A percentile compares a stretch with the other conserved stretches of the same genome.
Conservation (phyloP, 495 filamentous ascomycete genomes). For the Xylaria flabelliformis region DNA sequence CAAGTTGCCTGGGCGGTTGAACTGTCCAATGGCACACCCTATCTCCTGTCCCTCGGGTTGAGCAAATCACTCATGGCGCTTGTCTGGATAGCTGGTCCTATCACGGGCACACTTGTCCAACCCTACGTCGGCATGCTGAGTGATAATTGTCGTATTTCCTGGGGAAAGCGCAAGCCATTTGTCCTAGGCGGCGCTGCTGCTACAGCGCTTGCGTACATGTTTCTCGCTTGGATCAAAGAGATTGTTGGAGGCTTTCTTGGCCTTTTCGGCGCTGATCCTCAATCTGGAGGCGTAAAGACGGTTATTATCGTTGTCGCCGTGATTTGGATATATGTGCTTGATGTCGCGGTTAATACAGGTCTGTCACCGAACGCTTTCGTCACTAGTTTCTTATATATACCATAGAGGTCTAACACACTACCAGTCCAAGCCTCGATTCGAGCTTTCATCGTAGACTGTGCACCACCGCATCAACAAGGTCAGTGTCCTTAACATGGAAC, state of each 20-base stretch:
- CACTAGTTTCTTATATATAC: background rate
- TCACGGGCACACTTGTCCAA: conserved; percentile 86
- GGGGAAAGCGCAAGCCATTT: conserved; percentile 88
- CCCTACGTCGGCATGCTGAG: conserved; percentile 93
- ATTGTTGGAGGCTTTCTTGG: conserved; percentile 72
- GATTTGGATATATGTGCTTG: conserved; percentile 81
- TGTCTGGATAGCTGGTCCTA: conserved; percentile 91
- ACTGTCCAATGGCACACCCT: conserved; percentile 80
- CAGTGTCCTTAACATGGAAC: conserved; percentile 21
- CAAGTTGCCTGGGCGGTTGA: conserved; percentile 97
- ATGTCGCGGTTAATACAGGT: conserved; percentile 94
- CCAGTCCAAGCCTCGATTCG: conserved; percentile 85
- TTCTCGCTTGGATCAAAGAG: conserved; percentile 82
- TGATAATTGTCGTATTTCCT: conserved; percentile 79
- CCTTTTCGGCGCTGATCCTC: conserved; percentile 71
- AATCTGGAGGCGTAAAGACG: conserved; percentile 65
- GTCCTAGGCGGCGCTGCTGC: conserved; percentile 78
- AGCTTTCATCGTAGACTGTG: conserved; percentile 89
- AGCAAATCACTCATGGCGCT: conserved; percentile 92
- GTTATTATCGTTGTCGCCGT: conserved; percentile 75
- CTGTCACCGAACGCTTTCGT: conserved; percentile 34
- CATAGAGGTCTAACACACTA: conserved; percentile 15
- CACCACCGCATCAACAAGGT: conserved; percentile 86
- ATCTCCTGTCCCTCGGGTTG: conserved; percentile 76
- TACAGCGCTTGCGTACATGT: conserved; percentile 74